phyloP scores from a whole-genome alignment of 1,284 basidiomycete species.

The Pseudozyma thailandica region DNA sequence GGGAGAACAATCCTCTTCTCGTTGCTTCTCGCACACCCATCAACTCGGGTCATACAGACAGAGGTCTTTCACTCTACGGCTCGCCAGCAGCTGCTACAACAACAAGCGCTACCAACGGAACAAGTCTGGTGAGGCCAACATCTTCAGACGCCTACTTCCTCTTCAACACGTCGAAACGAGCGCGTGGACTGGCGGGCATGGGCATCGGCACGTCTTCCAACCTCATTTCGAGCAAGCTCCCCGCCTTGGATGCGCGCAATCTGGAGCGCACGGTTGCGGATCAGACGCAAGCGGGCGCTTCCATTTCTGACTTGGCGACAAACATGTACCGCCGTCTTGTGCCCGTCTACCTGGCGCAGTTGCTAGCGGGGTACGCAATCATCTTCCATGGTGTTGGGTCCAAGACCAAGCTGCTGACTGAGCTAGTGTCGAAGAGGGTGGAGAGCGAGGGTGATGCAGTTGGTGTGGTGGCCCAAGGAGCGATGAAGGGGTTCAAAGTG shows the following conservation, averaged over 20 bases:
- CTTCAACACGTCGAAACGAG: constrained; percentile 46
- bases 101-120: not conserved
- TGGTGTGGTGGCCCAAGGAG: constrained; percentile 48
- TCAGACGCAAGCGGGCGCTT: constrained; percentile 16
- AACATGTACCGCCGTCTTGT: constrained; percentile 39
- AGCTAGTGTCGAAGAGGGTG: constrained; percentile 22
- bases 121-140: constrained; percentile 37
- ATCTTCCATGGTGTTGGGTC: constrained; percentile 48
- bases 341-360: constrained; percentile 42
- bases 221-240: constrained; percentile 38
- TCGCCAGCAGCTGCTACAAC: constrained; percentile 3
- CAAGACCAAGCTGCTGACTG: constrained; percentile 30
- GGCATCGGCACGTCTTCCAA: constrained; percentile 21
- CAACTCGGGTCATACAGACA: constrained; percentile 3
- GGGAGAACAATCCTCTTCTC: constrained; percentile 36
- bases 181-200: constrained; percentile 36
- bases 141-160: constrained; percentile 50
- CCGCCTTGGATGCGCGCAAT: constrained; percentile 25
- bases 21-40: constrained; percentile 18
- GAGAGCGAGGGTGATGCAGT: constrained; percentile 45
- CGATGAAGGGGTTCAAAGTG: constrained; percentile 51
- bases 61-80: constrained; percentile 27
- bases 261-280: constrained; percentile 19
- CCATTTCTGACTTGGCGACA: constrained; percentile 24
- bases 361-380: constrained; percentile 45